phyloP scores from a whole-genome alignment of 2,329 filamentous ascomycete genomes.

The Apiospora hydei region DNA sequence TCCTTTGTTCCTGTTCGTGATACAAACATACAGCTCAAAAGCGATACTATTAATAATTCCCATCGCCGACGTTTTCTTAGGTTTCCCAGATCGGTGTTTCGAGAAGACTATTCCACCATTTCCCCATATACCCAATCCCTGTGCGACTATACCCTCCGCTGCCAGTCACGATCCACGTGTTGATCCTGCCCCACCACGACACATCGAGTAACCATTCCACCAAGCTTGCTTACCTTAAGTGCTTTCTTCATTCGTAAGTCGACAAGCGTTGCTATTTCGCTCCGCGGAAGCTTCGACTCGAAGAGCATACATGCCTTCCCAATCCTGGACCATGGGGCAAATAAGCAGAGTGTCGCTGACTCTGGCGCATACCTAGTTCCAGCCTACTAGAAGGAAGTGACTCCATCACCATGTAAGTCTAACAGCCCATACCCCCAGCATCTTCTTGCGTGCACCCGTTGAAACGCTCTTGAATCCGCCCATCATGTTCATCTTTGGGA shows the following conservation, averaged over 20 bases:
- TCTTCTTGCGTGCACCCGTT: background rate
- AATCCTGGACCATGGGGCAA: background rate
- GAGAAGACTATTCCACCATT: background rate
- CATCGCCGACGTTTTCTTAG: slow-evolving; percentile 7
- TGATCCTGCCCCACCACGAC: slow-evolving; percentile 3
- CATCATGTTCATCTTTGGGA: background rate
- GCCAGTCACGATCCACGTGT: background rate
- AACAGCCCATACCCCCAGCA: background rate
- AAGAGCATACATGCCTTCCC: slow-evolving; percentile 3
- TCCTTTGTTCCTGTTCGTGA: background rate
- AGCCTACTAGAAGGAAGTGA: background rate
- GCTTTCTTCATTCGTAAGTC: background rate
- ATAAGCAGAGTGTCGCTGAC: background rate
- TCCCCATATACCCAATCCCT: background rate
- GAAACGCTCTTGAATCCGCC: background rate
- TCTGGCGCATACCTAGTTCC: background rate
- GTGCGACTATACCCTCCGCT: slow-evolving; percentile 13
- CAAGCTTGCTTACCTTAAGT: background rate
- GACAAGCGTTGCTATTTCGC: background rate
- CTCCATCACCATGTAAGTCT: background rate
- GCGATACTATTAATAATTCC: slow-evolving; percentile 1
- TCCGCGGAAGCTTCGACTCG: background rate
- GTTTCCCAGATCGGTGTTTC: background rate
- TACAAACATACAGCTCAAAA: background rate
- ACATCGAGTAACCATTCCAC: background rate